Conservation (phyloP, 768 basidiomycete genomes). For the Multifurca ochricompacta region DNA sequence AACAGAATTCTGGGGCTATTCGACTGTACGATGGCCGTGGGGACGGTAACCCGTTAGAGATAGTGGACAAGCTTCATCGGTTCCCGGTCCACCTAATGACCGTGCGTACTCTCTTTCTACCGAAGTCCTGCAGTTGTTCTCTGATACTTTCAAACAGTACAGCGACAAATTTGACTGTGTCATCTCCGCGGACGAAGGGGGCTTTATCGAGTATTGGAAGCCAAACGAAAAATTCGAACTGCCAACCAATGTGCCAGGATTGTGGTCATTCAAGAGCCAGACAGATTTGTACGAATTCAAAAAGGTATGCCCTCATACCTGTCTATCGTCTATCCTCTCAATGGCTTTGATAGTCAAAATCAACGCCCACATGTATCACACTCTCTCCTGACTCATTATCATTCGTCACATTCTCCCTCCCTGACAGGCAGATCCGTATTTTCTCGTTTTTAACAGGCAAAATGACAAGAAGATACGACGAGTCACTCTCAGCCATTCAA, state of each 20-base stretch:
- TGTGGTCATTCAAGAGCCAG: conserved; percentile 87
- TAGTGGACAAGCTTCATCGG: conserved; percentile 70
- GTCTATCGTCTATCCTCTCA: not conserved
- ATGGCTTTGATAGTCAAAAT: conserved; percentile 58
- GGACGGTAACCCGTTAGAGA: conserved; percentile 66
- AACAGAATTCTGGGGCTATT: conserved; percentile 64
- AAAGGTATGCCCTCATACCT: conserved; percentile 49
- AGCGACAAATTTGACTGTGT: conserved; percentile 86
- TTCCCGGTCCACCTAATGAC: conserved; percentile 88
- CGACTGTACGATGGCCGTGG: conserved; percentile 92
- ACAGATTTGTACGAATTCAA: conserved; percentile 98
- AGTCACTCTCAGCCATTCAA: conserved; percentile 84
- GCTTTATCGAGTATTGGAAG: conserved; percentile 96
- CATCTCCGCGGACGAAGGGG: conserved; percentile 88
- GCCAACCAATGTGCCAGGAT: conserved; percentile 65
- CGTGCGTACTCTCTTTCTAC: conserved; percentile 28
- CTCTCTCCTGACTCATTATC: conserved; percentile 84
- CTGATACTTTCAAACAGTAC: conserved; percentile 46
- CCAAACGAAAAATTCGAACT: conserved; percentile 81
- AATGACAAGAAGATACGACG: conserved; percentile 88
- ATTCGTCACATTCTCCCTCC: conserved; percentile 89
- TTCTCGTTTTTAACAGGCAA: conserved; percentile 91
- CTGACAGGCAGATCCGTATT: conserved; percentile 88
- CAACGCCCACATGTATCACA: conserved; percentile 84
- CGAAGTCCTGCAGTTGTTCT: not conserved